phyloP scores from a whole-genome alignment of 2,329 filamentous ascomycete genomes.

The Endoconidiophora laricicola region DNA sequence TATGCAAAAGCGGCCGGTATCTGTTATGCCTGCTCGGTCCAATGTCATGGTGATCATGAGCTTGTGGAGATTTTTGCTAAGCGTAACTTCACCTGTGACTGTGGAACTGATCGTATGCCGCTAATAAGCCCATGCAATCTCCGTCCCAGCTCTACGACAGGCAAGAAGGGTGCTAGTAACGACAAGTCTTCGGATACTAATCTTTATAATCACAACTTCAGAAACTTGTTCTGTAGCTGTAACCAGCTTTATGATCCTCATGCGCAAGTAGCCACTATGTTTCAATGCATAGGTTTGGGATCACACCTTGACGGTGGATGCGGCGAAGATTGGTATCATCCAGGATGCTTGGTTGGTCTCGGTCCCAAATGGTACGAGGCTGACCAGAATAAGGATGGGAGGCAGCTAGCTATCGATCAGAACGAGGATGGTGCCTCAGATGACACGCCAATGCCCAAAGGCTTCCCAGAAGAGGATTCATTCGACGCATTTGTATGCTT shows the following conservation, averaged over 20 bases:
- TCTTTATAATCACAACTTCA: slow-evolving; percentile 90
- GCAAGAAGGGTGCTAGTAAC: slow-evolving; percentile 57
- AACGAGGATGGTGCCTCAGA: slow-evolving; percentile 22
- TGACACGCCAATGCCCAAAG: slow-evolving; percentile 56
- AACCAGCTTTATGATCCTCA: slow-evolving; percentile 74
- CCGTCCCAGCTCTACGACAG: slow-evolving; percentile 55
- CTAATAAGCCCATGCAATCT: slow-evolving; percentile 57
- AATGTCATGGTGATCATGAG: slow-evolving; percentile 88
- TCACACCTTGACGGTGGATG: slow-evolving; percentile 69
- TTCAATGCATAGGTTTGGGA: slow-evolving; percentile 80
- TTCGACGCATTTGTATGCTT: slow-evolving; percentile 90
- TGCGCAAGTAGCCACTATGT: slow-evolving; percentile 92
- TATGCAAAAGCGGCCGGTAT: slow-evolving; percentile 58
- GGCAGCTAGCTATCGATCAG: not conserved
- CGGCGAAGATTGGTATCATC: slow-evolving; percentile 96
- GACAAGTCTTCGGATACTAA: slow-evolving; percentile 59
- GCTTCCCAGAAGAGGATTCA: slow-evolving; percentile 75
- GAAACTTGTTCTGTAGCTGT: slow-evolving; percentile 83
- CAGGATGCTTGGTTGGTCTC: slow-evolving; percentile 74
- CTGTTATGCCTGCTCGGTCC: slow-evolving; percentile 92
- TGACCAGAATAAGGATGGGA: not conserved
- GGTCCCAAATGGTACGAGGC: slow-evolving; percentile 52
- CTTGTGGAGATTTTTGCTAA: slow-evolving; percentile 94
- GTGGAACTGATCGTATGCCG: slow-evolving; percentile 69
- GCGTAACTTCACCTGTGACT: slow-evolving; percentile 91